Conservation (phyloP, 495 filamentous ascomycete species). For the Penicillium bovifimosum region DNA sequence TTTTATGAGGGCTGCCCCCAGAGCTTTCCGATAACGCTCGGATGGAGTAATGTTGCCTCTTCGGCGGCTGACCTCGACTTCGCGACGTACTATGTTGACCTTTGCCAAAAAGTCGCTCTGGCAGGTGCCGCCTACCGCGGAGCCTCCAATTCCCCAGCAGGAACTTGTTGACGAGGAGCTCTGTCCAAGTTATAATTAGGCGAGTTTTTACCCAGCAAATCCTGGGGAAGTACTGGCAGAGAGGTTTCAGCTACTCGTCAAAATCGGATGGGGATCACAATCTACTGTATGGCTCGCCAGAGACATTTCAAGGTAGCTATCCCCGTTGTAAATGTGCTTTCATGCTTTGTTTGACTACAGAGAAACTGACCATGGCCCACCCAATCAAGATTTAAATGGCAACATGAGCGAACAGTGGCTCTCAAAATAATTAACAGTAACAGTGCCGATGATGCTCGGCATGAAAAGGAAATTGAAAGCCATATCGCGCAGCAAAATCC, state of each 20-base stretch:
- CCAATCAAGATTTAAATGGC: constrained; percentile 15
- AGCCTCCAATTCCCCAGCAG: background rate
- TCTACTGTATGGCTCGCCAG: background rate
- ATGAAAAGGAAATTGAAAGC: constrained; percentile 24
- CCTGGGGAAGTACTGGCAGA: background rate
- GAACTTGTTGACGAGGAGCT: background rate
- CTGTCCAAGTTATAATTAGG: background rate
- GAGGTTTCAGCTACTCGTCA: background rate
- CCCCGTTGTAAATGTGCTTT: no score
- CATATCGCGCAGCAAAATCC: constrained; percentile 19
- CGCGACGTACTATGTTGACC: no score
- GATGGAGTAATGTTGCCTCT: no score
- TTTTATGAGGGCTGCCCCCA: no score
- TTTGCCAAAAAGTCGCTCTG: no score
- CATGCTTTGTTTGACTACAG: no score
- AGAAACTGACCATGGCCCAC: no score
- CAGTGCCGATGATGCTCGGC: constrained; percentile 1
- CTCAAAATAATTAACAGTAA: constrained; percentile 32
- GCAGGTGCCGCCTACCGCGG: no score
- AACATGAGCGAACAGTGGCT: constrained; percentile 18
- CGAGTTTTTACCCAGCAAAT: background rate
- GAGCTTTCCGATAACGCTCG: no score
- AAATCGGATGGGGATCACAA: background rate
- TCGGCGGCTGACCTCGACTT: no score
- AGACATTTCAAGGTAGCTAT: background rate